Evolutionary conservation across 345 rosid species (phyloP), one percentile per base, ranked within the genome.

Genomic region (Salix arbutifolia): DNA sequence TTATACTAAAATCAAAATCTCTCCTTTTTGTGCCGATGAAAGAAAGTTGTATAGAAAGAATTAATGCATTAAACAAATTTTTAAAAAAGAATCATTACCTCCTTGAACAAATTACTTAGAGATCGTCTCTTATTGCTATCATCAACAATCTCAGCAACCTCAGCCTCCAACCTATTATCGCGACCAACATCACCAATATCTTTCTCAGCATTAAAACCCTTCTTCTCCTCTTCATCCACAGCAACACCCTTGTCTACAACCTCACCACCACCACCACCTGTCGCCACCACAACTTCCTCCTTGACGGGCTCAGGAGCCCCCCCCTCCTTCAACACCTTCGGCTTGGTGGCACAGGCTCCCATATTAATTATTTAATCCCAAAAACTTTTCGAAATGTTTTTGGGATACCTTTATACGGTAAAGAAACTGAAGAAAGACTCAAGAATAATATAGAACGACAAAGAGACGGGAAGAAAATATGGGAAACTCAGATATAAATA

Each of bases 261-360:
- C 21, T 70, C 42, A 16, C 1, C 69, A 8, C 7, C 69, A 8
- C 7, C 74, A 65, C 80, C 61, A 19, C 75, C 74, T 70, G 46
- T 48, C 66, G 44, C 69, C 50, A 69, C 69, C 50, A 65, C 26
- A 6, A 11, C 75, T 58, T 68, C 74, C 76, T 76, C 79, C 77
- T 71, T 72, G 18, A 52, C 66, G 8, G 48, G 37, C 33, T 76
- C 79, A 0, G 83, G 84, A 4, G 52, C 81, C 44, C 68, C 73
- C 4, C 78, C 82, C 28, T 79, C 83, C 86, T 78, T 86, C 69
- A 77, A 75, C 50, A 83, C 88, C 84, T 83, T 86, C 0, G 88
- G 88, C 78, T 86, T 88, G 37, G 89, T 83, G 5, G 88, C 87
- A 53, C 91, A 88, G 16, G 81, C 87, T 69, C 56, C 21, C 56